A percentile compares a stretch with the other conserved stretches of the same genome.
phyloP scores from a whole-genome alignment of 176 grass and related monocot species.

The Carex kokanica region DNA sequence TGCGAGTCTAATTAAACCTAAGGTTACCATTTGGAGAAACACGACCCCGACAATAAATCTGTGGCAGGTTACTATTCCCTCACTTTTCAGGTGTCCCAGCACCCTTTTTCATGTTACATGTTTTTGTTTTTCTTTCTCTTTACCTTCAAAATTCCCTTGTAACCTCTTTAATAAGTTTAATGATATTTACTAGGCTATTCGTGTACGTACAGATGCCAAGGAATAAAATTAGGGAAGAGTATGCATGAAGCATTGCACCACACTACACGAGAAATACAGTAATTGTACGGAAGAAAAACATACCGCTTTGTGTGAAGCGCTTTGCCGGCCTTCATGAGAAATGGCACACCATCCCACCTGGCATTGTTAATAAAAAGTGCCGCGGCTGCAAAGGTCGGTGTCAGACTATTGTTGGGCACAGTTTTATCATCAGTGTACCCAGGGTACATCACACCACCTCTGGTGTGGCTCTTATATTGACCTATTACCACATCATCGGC shows the following conservation, averaged over 20 bases:
- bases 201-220: background rate
- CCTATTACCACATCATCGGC: slow-evolving; percentile 77
- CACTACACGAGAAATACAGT: background rate
- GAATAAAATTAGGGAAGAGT: background rate
- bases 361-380: slow-evolving; percentile 87
- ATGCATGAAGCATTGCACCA: background rate
- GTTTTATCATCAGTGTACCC: slow-evolving; percentile 86
- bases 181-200: background rate
- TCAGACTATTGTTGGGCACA: slow-evolving; percentile 65
- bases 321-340: slow-evolving; percentile 98
- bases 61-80: background rate
- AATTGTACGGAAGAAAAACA: background rate
- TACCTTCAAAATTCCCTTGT: background rate
- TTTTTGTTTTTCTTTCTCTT: background rate
- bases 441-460: slow-evolving; percentile 58
- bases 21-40: background rate
- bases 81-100: background rate
- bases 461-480: slow-evolving; percentile 82
- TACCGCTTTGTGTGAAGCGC: slow-evolving; percentile 77
- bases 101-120: background rate
- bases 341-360: slow-evolving; percentile 95
- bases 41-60: background rate
- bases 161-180: background rate
- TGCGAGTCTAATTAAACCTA: background rate
- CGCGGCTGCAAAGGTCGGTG: slow-evolving; percentile 88